Conservation (phyloP, 768 basidiomycete species). For the Russula compacta region DNA sequence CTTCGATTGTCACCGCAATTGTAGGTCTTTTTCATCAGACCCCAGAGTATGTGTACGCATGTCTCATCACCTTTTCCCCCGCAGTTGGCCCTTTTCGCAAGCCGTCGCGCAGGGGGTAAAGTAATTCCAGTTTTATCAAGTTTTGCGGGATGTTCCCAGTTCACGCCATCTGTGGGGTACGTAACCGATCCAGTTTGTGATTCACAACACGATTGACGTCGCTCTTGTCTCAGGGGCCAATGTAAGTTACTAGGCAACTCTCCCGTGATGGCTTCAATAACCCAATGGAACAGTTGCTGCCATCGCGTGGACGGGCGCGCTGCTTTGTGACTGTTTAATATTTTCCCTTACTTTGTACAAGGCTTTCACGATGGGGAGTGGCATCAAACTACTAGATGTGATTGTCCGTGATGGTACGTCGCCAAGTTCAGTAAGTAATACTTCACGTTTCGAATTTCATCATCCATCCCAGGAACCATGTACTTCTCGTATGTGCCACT, state of each 20-base stretch:
- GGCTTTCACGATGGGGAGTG: conserved; percentile 4
- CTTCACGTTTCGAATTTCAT: background rate
- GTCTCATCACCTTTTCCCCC: background rate
- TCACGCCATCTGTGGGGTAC: background rate
- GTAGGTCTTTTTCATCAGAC: background rate
- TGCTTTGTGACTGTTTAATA: conserved; percentile 2
- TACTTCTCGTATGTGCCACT: conserved; percentile 6
- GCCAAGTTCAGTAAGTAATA: background rate
- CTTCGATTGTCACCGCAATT: background rate
- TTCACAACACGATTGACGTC: background rate
- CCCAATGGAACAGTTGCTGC: background rate
- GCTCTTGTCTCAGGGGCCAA: background rate
- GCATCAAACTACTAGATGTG: conserved; percentile 2
- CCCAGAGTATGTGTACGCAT: background rate
- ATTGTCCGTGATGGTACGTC: conserved; percentile 13
- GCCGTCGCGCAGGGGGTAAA: background rate
- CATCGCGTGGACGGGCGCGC: conserved; percentile 6
- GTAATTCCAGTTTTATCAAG: background rate
- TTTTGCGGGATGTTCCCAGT: conserved; percentile 4
- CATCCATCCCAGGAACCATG: conserved; percentile 1
- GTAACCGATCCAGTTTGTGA: background rate
- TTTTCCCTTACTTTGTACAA: conserved; percentile 12
- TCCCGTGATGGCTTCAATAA: background rate
- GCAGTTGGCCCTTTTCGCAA: background rate
- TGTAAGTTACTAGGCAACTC: background rate